These are phyloP conservation scores for Ophiognomonia clavigignenti-juglandacearum DNA, from an alignment of 2,329 filamentous ascomycete genomes.

Conservation along the genomic window DNA sequence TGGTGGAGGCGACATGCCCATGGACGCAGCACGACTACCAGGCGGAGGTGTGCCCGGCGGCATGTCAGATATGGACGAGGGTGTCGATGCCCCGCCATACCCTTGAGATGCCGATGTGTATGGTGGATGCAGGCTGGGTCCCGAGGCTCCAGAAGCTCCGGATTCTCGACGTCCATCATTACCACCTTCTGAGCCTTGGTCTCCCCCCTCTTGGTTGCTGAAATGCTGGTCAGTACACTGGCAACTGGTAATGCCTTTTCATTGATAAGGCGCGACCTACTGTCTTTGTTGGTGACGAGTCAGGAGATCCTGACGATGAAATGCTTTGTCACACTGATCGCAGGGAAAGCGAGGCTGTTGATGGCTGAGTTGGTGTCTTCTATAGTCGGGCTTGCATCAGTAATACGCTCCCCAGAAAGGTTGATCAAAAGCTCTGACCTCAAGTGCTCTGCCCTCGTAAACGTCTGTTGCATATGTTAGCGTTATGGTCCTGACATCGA, in stretches of 20 bases:
- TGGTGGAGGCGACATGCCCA: conserved; percentile 8
- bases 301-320: conserved; percentile 55
- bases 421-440: conserved; percentile 36
- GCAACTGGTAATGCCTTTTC: conserved; percentile 4
- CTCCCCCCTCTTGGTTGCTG: conserved; percentile 42
- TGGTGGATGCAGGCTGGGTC: conserved; percentile 11
- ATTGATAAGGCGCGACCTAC: conserved; percentile 28
- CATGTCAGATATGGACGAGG: conserved; percentile 21
- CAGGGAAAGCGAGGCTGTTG: conserved; percentile 49
- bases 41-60: conserved; percentile 17
- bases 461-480: conserved; percentile 40
- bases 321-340: conserved; percentile 50
- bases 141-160: conserved; percentile 19
- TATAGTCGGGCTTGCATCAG: conserved; percentile 27
- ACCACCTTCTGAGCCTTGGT: conserved; percentile 28
- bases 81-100: conserved; percentile 11
- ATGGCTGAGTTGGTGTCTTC: conserved; percentile 58
- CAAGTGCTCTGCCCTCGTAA: conserved; percentile 58
- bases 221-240: conserved; percentile 10
- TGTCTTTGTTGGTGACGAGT: conserved; percentile 52
- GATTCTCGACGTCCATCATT: conserved; percentile 25
- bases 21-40: neutral
- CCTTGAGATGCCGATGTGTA: conserved; percentile 14
- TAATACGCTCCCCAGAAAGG: conserved; percentile 13
- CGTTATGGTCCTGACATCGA: conserved; percentile 1